A percentile compares a stretch with the other conserved stretches of the same genome.
phyloP scores from a whole-genome alignment of 2,329 filamentous ascomycete genomes.

The Fusarium burgessii region DNA sequence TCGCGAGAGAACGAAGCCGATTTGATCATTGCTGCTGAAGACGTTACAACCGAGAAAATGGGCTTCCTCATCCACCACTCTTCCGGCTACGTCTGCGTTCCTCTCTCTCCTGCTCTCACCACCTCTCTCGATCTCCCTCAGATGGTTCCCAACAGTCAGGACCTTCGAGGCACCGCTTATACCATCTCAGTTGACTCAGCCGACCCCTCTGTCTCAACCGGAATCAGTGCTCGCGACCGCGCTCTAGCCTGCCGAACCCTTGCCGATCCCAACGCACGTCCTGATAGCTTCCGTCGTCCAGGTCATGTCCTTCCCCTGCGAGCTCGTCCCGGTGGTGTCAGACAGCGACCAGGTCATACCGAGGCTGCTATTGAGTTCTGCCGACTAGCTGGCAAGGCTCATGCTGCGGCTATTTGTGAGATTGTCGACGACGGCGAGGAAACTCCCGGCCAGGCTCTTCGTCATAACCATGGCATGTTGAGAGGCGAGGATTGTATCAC shows the following conservation, averaged over 20 bases:
- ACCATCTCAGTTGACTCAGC: slow-evolving; percentile 88
- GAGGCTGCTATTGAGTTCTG: slow-evolving; percentile 95
- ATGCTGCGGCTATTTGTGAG: slow-evolving; percentile 89
- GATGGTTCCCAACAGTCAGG: slow-evolving; percentile 82
- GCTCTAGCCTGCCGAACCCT: slow-evolving; percentile 83
- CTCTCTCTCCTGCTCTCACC: slow-evolving; percentile 77
- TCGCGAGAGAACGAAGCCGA: slow-evolving; percentile 98
- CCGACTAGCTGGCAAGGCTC: slow-evolving; percentile 80
- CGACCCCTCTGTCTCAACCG: slow-evolving; percentile 80
- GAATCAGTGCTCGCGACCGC: slow-evolving; percentile 90
- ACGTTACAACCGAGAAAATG: slow-evolving; percentile 89
- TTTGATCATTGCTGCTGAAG: slow-evolving; percentile 90
- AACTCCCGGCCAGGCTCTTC: slow-evolving; percentile 74
- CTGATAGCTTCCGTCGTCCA: slow-evolving; percentile 78
- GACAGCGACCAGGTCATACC: slow-evolving; percentile 85
- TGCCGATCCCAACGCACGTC: slow-evolving; percentile 71
- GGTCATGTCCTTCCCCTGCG: slow-evolving; percentile 92
- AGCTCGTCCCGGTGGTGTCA: slow-evolving; percentile 82
- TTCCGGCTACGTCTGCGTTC: slow-evolving; percentile 91
- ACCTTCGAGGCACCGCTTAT: slow-evolving; percentile 93
- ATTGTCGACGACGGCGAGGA: slow-evolving; percentile 87
- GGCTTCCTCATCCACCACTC: slow-evolving; percentile 95
- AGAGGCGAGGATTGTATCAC: slow-evolving; percentile 85
- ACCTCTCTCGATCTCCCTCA: slow-evolving; percentile 81
- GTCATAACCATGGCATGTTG: slow-evolving; percentile 86